phyloP scores from a whole-genome alignment of 768 basidiomycete genomes.

The Panus rudis region DNA sequence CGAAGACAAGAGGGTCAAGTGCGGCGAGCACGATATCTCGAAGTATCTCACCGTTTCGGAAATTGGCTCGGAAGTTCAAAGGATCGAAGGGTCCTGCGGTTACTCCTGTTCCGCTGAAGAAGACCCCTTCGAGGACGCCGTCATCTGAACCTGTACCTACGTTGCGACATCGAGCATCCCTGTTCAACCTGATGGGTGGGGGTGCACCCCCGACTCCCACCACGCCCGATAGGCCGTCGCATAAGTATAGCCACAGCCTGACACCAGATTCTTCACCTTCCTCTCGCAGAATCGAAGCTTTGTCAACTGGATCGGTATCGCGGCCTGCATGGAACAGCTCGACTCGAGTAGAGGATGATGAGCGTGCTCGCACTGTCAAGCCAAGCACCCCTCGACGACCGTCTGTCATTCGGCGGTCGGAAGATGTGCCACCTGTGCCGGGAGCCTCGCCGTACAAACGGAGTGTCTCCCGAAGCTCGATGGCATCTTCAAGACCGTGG shows the following conservation, averaged over 20 bases:
- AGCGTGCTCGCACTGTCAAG: constrained; percentile 38
- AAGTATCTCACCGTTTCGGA: constrained; percentile 77
- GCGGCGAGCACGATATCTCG: constrained; percentile 54
- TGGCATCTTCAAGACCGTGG: constrained; percentile 76
- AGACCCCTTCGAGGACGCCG: constrained; percentile 35
- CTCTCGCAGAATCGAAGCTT: constrained; percentile 29
- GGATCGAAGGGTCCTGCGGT: constrained; percentile 29
- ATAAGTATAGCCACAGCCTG: constrained; percentile 65
- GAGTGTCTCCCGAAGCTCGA: constrained; percentile 66
- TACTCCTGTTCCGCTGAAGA: constrained; percentile 40
- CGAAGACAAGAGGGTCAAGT: constrained; percentile 27
- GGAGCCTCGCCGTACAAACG: constrained; percentile 45
- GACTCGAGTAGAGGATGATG: constrained; percentile 61
- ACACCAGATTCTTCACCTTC: constrained; percentile 65
- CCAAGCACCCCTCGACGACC: constrained; percentile 42
- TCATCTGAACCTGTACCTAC: constrained; percentile 48
- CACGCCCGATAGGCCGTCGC: constrained; percentile 52
- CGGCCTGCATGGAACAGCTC: constrained; percentile 71
- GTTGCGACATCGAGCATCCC: constrained; percentile 57
- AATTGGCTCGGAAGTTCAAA: constrained; percentile 65
- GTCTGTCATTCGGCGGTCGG: constrained; percentile 8
- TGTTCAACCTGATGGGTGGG: constrained; percentile 47
- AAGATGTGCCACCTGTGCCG: constrained; percentile 17
- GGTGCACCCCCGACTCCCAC: constrained; percentile 37
- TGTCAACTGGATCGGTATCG: constrained; percentile 25